phyloP scores from a whole-genome alignment of 2,329 filamentous ascomycete species.

The Sphaceloma murrayae region DNA sequence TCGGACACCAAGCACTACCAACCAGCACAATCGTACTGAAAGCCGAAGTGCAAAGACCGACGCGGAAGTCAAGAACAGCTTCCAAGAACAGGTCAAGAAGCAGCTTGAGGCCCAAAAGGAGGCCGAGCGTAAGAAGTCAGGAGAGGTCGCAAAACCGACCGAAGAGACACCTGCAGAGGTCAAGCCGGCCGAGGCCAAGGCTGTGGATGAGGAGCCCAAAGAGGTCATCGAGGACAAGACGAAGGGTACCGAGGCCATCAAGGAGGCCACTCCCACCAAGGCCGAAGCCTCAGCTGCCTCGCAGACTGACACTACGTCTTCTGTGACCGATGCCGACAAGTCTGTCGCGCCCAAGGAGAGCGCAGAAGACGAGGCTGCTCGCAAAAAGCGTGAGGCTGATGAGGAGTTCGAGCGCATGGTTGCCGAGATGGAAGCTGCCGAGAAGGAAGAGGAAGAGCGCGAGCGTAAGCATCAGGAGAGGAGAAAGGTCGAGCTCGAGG shows the following conservation, averaged over 20 bases:
- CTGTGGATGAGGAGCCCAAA: slow-evolving; percentile 26
- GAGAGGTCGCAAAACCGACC: slow-evolving; percentile 20
- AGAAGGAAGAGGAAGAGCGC: slow-evolving; percentile 47
- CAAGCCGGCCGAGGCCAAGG: slow-evolving; percentile 24
- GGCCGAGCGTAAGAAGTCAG: slow-evolving; percentile 26
- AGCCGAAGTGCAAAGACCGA: slow-evolving; percentile 62
- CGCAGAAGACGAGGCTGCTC: slow-evolving; percentile 26
- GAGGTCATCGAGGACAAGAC: no score
- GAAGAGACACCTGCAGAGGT: slow-evolving; percentile 31
- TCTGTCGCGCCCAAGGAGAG: slow-evolving; percentile 21
- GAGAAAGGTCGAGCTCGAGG: slow-evolving; percentile 50
- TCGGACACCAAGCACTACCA: slow-evolving; percentile 55
- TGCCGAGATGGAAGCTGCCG: slow-evolving; percentile 48
- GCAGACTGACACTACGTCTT: slow-evolving; percentile 32
- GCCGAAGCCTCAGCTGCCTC: slow-evolving; percentile 42
- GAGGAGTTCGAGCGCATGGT: slow-evolving; percentile 48
- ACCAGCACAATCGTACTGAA: slow-evolving; percentile 61
- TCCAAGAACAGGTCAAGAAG: slow-evolving; percentile 60
- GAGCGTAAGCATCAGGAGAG: slow-evolving; percentile 67
- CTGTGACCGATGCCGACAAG: slow-evolving; percentile 24
- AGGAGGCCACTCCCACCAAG: slow-evolving; percentile 35
- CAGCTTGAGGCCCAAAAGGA: slow-evolving; percentile 31
- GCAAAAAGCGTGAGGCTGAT: slow-evolving; percentile 33
- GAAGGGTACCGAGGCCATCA: slow-evolving; percentile 30
- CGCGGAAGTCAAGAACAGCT: slow-evolving; percentile 50